Conservation (phyloP, 129 eudicot genomes). For the Tanacetum coccineum region DNA sequence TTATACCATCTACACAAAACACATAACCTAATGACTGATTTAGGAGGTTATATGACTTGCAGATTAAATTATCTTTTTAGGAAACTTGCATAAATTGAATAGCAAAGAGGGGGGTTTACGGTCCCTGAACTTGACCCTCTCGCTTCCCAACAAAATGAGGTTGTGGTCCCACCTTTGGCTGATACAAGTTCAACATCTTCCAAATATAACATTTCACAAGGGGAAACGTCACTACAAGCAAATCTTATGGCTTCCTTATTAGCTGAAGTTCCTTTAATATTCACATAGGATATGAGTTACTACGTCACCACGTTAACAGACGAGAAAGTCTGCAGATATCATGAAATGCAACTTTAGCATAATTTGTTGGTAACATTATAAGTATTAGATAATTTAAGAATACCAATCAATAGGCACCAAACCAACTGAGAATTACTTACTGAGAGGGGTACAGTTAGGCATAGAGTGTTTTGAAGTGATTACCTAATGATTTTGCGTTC, state of each 20-base stretch:
- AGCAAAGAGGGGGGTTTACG: constrained; percentile 64
- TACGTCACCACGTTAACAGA: constrained; percentile 42
- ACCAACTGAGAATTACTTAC: too few species aligned
- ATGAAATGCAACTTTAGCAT: constrained; percentile 1
- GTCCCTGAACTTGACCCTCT: constrained; percentile 54
- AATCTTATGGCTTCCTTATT: constrained; percentile 62
- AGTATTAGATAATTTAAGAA: neutral
- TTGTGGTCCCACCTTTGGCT: constrained; percentile 26
- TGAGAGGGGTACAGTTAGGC: too few species aligned
- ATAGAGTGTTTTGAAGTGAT: too few species aligned
- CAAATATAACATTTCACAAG: constrained; percentile 61
- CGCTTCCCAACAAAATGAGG: constrained; percentile 80
- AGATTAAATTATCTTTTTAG: constrained; percentile 31
- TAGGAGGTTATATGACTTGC: constrained; percentile 17
- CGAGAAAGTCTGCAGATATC: constrained; percentile 59
- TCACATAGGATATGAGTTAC: constrained; percentile 53
- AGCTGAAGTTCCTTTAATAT: constrained; percentile 83
- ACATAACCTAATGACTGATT: too few species aligned
- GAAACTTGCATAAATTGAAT: constrained; percentile 27
- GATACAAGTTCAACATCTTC: constrained; percentile 65
- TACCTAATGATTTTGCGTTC: too few species aligned
- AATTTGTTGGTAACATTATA: too few species aligned
- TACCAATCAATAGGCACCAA: neutral
- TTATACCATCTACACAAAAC: too few species aligned
- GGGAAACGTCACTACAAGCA: constrained; percentile 75